Conservation (phyloP, 345 rosid genomes). For the Salix koriyanagi region DNA sequence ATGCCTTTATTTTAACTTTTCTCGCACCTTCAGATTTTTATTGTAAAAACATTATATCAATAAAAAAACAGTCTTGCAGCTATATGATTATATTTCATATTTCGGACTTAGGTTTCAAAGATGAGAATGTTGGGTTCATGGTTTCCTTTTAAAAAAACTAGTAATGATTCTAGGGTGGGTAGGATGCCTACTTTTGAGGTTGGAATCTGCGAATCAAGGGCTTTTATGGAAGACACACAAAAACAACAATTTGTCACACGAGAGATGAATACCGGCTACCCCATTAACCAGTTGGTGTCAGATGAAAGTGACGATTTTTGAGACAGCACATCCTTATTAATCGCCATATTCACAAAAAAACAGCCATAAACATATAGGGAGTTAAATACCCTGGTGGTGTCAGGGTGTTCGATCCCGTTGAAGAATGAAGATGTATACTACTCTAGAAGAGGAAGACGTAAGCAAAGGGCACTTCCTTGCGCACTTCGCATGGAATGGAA, state of each 20-base stretch:
- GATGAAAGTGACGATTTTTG: no score
- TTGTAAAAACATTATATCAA: slow-evolving; percentile 3
- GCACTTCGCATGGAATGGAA: no score
- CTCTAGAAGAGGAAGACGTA: neutral
- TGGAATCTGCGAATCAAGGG: neutral
- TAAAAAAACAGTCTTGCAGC: neutral
- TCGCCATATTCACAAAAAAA: neutral
- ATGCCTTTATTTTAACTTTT: slow-evolving; percentile 15
- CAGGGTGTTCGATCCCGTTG: no score
- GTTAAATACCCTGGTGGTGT: neutral
- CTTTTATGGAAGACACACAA: neutral
- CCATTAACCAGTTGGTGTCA: neutral
- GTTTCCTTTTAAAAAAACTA: neutral
- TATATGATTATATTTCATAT: neutral
- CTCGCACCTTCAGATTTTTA: neutral
- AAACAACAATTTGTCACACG: neutral
- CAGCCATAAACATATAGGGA: neutral
- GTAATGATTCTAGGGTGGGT: neutral
- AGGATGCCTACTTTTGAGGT: neutral
- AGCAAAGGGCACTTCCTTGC: neutral
- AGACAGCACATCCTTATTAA: neutral
- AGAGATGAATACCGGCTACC: neutral
- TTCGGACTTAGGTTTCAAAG: neutral
- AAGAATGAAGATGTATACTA: neutral
- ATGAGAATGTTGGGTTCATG: neutral